Evolutionary conservation across 2,329 filamentous ascomycete genomes (phyloP).

Genomic region (Hymenoscyphus albidus): DNA sequence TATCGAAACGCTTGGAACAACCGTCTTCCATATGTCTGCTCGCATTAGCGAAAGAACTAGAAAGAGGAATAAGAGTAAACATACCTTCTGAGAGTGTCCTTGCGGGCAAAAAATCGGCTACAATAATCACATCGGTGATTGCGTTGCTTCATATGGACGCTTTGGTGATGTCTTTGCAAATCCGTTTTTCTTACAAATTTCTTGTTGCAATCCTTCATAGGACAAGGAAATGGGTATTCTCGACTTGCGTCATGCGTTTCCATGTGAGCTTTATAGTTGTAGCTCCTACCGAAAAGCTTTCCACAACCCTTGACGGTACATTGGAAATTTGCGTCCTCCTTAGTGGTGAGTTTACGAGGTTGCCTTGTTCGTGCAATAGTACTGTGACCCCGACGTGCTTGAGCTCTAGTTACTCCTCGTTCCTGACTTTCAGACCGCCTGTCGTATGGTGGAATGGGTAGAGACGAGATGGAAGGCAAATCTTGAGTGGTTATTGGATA

Average conservation of each 20-base stretch:
- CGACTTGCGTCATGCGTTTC: constrained; percentile 75
- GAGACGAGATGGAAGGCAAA: constrained; percentile 29
- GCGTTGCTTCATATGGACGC: constrained; percentile 70
- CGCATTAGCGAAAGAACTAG: background rate
- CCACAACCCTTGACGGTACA: constrained; percentile 69
- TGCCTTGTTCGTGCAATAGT: constrained; percentile 30
- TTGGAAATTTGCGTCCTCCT: constrained; percentile 66
- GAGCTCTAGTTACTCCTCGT: constrained; percentile 17
- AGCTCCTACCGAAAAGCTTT: constrained; percentile 75
- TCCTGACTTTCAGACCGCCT: constrained; percentile 30
- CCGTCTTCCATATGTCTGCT: constrained; percentile 72
- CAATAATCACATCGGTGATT: constrained; percentile 70
- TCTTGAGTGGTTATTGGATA: constrained; percentile 26
- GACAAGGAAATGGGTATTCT: constrained; percentile 68
- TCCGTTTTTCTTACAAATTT: constrained; percentile 82
- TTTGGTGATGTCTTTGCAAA: constrained; percentile 58
- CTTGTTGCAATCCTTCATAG: constrained; percentile 61
- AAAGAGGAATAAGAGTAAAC: constrained; percentile 2
- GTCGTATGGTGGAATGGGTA: constrained; percentile 29
- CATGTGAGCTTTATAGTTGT: constrained; percentile 84
- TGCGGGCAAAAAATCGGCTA: constrained; percentile 67
- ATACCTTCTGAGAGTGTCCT: constrained; percentile 77
- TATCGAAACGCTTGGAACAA: constrained; percentile 61
- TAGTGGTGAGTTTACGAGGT: constrained; percentile 55
- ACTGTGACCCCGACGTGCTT: constrained; percentile 22